A percentile compares a stretch with the other conserved stretches of the same genome.
These are phyloP conservation scores for Monosporascus sp. DNA, from an alignment of 2,329 filamentous ascomycete genomes.

Conservation along the genomic window DNA sequence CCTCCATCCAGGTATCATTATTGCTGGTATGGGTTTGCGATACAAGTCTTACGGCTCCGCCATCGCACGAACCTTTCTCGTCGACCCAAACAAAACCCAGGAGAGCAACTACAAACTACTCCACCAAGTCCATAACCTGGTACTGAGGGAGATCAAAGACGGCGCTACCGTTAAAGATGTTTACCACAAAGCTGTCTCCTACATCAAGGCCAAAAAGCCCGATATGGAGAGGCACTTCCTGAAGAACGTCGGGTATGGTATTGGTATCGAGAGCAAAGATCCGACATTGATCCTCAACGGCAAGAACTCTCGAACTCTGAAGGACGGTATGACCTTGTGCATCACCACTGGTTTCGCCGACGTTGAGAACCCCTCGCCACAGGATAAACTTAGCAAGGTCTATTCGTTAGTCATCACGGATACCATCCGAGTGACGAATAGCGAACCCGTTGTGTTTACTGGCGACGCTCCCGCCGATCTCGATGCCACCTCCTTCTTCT, in stretches of 20 bases:
- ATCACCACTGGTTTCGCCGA: conserved; percentile 88
- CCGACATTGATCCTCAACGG: conserved; percentile 75
- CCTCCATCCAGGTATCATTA: conserved; percentile 87
- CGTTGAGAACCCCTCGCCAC: conserved; percentile 77
- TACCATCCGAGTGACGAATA: conserved; percentile 78
- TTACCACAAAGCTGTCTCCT: conserved; percentile 76
- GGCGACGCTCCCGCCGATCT: conserved; percentile 87
- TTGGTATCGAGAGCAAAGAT: conserved; percentile 89
- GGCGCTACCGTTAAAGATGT: conserved; percentile 83
- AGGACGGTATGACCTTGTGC: conserved; percentile 95
- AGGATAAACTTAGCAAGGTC: conserved; percentile 82
- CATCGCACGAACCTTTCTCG: conserved; percentile 88
- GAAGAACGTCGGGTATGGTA: conserved; percentile 85
- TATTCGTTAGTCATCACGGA: conserved; percentile 91
- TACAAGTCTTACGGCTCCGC: conserved; percentile 95
- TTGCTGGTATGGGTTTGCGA: conserved; percentile 83
- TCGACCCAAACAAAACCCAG: conserved; percentile 94
- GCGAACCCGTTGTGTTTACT: conserved; percentile 85
- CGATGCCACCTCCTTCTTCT: conserved; percentile 96
- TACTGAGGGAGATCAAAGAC: conserved; percentile 85
- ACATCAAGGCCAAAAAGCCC: conserved; percentile 86
- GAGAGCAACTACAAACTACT: conserved; percentile 92
- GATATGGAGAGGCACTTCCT: conserved; percentile 93
- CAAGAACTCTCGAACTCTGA: conserved; percentile 77
- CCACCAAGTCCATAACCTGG: conserved; percentile 75